Base-by-base conservation (phyloP, 257 asterid genomes). In the Anisodus tanguticus region DNA sequence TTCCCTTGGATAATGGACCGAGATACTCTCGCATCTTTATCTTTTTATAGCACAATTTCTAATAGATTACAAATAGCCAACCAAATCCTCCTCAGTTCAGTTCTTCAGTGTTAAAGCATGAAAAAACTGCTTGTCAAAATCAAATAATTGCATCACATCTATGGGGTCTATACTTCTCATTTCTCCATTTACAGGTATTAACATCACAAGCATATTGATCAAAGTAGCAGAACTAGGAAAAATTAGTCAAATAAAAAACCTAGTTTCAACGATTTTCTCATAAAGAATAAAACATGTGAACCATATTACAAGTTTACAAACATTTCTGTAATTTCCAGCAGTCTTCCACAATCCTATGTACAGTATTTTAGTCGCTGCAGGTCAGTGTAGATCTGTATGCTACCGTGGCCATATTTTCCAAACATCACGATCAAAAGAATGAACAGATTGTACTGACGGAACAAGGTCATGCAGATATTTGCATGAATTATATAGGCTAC, bases 401-500 rank as follows among this genome's bases (percentile, higher is more conserved):
- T 76, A 76, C 39, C 59, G 11, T 49, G 81, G 62, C 22, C 6
- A 47, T 49, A 47, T 22, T 49, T 74, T 74, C 43, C 62, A 49
- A 6, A 19, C n/a, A 49, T 59, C 19, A 13, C 41, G 26, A 54
- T 76, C 63, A 76, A 76, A 51, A 51, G 47, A 76, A 76, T 12
- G 63, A 51, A 11, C 22, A 76, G 15, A 53, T 53, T 76, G 47
- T 26, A 47, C 63, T 51, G 45, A 49, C 4, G 7, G 12, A 41
- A 41, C 31, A 12, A 43, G 17, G 55, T 43, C 57, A 70, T 17
- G 15, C 57, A 70, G 22, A 76, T 76, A 12, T 76, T 76, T 76
- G 81, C n/a, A 51, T 76, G 81, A 49, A 51, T 76, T 7, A 76
- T 4, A 76, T 6, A 74, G 62, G 41, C n/a, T 72, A 72, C 80